phyloP scores from a whole-genome alignment of 1,139 yeast genomes.

The Ogataea hybrid region DNA sequence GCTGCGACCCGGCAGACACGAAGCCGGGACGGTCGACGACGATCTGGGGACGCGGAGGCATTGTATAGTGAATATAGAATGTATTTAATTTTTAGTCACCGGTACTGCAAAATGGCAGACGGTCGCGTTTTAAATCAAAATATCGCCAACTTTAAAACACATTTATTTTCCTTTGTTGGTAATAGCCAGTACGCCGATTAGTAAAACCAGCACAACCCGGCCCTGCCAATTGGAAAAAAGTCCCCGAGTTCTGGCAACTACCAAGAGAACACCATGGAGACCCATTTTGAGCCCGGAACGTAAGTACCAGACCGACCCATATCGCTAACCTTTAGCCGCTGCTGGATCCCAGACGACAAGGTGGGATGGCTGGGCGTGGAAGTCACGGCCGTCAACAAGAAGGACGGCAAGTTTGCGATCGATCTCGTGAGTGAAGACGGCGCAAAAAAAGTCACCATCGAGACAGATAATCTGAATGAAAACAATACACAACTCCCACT shows the following conservation, averaged over 20 bases:
- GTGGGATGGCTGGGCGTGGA: constrained; percentile 93
- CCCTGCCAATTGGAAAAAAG: background rate
- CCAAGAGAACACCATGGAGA: constrained; percentile 18
- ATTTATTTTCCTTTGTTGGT: constrained; percentile 7
- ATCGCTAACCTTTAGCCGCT: constrained; percentile 49
- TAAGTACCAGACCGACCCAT: constrained; percentile 15
- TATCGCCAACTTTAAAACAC: constrained; percentile 8
- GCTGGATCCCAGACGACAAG: constrained; percentile 91
- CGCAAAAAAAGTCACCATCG: constrained; percentile 56
- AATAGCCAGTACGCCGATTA: constrained; percentile 2
- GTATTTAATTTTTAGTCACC: background rate
- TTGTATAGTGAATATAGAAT: background rate
- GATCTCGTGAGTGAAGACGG: constrained; percentile 59
- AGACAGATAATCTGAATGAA: constrained; percentile 44
- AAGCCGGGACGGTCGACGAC: constrained; percentile 9
- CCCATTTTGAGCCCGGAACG: constrained; percentile 30
- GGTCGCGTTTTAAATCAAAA: constrained; percentile 11
- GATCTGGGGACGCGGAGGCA: constrained; percentile 4
- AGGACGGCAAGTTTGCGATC: constrained; percentile 53
- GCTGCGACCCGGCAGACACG: constrained; percentile 5
- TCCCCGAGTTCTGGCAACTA: background rate
- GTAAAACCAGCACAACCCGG: background rate
- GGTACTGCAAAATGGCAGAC: constrained; percentile 2
- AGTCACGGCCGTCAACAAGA: constrained; percentile 55
- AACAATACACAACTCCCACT: constrained; percentile 64